Evolutionary conservation across 2,329 filamentous ascomycete genomes (phyloP), one percentile per base, ranked within the genome.

Genomic region (Purpureocillium takamizusanense): DNA sequence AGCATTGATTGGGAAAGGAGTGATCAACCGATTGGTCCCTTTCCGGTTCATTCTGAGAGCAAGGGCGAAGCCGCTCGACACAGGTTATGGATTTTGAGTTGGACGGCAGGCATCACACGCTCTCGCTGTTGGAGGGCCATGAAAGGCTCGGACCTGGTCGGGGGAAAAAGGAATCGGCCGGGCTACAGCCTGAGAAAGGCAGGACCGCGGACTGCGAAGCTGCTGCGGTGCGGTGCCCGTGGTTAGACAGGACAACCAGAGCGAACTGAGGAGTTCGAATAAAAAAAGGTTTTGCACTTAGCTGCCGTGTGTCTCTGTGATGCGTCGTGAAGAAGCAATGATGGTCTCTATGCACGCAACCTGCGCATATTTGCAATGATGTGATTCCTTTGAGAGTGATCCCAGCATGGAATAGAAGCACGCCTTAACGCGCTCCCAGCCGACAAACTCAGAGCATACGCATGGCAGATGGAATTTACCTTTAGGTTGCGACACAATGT

Each of bases 211-310:
- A 25, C 28, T 13, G 37, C 31, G 33, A 32, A 25, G 33, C 29
- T 31, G 37, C 29, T 31, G 37, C 27, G 37, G 30, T 41, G 43
- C 41, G 44, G 39, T 47, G 40, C 43, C 48, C 38, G 35, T 46
- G 42, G 39, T 36, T 50, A 48, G 44, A 47, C 28, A 47, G 46
- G 49, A 56, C 45, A 50, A 56, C 56, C 56, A 59, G 54, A 51
- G 57, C 50, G 58, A 56, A 64, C 59, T 63, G 57, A 64, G 60
- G 59, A 63, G 54, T 61, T 58, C 54, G 51, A 52, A 59, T 55
- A 54, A 60, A 63, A 62, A 61, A 60, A 57, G 36, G 38, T 25
- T 23, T 15, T 35, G 13, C 17, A 35, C 33, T 17, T 33, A 28
- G n/a, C n/a, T n/a, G n/a, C n/a, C n/a, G n/a, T n/a, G n/a, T n/a